Conservation (phyloP, 1,284 basidiomycete genomes). For the Testicularia cyperi region DNA sequence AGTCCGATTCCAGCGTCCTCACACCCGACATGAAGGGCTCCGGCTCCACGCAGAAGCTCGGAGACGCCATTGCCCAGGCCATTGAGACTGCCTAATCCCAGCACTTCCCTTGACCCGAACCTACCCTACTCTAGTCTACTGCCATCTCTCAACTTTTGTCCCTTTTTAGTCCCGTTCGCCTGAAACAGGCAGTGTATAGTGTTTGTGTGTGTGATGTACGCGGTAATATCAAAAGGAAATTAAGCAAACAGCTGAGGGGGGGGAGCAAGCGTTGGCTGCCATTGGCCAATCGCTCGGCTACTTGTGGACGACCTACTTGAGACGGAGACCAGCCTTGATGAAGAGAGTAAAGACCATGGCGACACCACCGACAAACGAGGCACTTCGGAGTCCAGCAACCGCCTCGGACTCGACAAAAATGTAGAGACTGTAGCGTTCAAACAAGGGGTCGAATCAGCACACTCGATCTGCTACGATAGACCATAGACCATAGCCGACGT, state of each 20-base stretch:
- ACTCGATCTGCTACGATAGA: too few relatives aligned
- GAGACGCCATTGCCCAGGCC: conserved; percentile 32
- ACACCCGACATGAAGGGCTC: conserved; percentile 40
- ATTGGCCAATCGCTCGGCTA: too few relatives aligned
- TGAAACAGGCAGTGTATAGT: background rate
- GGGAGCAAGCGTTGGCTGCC: too few relatives aligned
- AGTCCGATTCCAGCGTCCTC: conserved; percentile 3
- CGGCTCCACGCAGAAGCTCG: conserved; percentile 21
- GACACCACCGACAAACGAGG: conserved; percentile 16
- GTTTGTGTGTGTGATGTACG: background rate
- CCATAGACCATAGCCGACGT: too few relatives aligned
- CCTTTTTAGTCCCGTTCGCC: too few relatives aligned
- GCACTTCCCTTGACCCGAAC: too few relatives aligned
- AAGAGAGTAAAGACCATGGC: conserved; percentile 36
- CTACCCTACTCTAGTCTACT: too few relatives aligned
- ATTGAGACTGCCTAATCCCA: conserved; percentile 8
- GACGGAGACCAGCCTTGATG: conserved; percentile 29
- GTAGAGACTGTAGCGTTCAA: conserved; percentile 14
- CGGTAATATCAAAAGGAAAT: too few relatives aligned
- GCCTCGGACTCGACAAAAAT: conserved; percentile 20
- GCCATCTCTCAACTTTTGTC: too few relatives aligned
- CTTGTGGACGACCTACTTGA: too few relatives aligned
- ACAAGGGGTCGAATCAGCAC: too few relatives aligned
- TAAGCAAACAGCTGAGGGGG: too few relatives aligned
- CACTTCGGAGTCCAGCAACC: conserved; percentile 11